phyloP scores from a whole-genome alignment of 306 rosid genomes.

The Citrullus mucosospermus region DNA sequence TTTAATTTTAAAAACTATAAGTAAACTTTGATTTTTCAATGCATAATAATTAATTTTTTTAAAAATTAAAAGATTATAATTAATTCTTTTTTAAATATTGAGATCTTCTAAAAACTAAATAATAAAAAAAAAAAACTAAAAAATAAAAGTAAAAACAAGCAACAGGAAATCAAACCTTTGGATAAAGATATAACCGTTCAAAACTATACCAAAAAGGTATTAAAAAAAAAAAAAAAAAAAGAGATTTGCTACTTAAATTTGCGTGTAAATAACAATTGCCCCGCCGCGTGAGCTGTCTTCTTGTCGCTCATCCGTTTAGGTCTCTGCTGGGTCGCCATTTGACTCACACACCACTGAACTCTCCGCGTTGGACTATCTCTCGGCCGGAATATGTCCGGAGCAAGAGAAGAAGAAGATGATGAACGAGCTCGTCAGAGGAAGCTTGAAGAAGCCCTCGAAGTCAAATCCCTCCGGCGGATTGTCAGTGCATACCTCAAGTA shows the following conservation, averaged over 20 bases:
- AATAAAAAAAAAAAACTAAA: too few relatives aligned
- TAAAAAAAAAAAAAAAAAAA: too few relatives aligned
- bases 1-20: too few relatives aligned
- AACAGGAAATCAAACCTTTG: too few relatives aligned
- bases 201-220: too few relatives aligned
- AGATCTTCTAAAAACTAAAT: too few relatives aligned
- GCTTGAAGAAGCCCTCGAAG: constrained; percentile 86
- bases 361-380: neutral
- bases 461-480: constrained; percentile 82
- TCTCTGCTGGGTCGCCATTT: neutral
- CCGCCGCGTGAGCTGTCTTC: neutral
- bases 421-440: constrained; percentile 47
- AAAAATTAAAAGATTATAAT: too few relatives aligned
- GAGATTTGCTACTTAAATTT: neutral
- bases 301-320: neutral
- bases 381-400: constrained; percentile 6
- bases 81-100: too few relatives aligned
- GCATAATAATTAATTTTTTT: too few relatives aligned
- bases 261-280: neutral
- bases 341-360: neutral
- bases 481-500: constrained; percentile 90
- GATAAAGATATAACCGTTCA: too few relatives aligned
- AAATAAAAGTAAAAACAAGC: too few relatives aligned
- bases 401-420: constrained; percentile 23
- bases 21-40: too few relatives aligned